Evolutionary conservation across 345 rosid genomes (phyloP).

Genomic region (Leavenworthia alabamica): DNA sequence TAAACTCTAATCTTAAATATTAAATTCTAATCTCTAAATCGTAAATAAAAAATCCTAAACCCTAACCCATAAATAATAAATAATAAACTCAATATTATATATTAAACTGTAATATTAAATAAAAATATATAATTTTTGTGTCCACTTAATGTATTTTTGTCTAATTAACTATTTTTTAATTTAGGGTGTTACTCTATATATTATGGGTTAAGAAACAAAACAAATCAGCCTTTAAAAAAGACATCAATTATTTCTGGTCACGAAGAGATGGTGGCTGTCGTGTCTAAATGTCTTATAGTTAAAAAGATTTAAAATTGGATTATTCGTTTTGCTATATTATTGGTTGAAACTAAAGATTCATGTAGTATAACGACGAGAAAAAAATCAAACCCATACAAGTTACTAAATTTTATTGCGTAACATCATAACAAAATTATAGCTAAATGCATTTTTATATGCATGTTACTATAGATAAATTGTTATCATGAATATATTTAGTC

Average conservation of each 20-base stretch:
- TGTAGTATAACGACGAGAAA: not conserved
- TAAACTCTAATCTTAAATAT: too few species aligned
- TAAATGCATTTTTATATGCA: not conserved
- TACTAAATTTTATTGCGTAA: not conserved
- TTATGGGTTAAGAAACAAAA: conserved; percentile 11
- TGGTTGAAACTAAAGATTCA: conserved; percentile 11
- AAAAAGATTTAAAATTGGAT: conserved; percentile 7
- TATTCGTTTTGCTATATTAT: conserved; percentile 8
- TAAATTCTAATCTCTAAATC: too few species aligned
- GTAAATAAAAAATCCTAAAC: too few species aligned
- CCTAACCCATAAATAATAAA: too few species aligned
- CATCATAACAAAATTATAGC: not conserved
- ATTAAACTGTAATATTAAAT: too few species aligned
- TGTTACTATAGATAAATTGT: too few species aligned
- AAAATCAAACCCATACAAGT: not conserved
- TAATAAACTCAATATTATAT: too few species aligned
- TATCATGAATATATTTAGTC: too few species aligned
- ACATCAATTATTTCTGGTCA: conserved; percentile 17
- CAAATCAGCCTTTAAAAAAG: conserved; percentile 22
- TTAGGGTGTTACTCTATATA: too few species aligned
- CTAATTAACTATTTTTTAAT: too few species aligned
- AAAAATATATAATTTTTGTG: too few species aligned
- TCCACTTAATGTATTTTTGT: too few species aligned
- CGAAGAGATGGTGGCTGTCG: conserved; percentile 18
- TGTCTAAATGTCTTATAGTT: not conserved